Evolutionary conservation across 208 protist genomes (phyloP).

Genomic region (Trichomonas tenax): DNA sequence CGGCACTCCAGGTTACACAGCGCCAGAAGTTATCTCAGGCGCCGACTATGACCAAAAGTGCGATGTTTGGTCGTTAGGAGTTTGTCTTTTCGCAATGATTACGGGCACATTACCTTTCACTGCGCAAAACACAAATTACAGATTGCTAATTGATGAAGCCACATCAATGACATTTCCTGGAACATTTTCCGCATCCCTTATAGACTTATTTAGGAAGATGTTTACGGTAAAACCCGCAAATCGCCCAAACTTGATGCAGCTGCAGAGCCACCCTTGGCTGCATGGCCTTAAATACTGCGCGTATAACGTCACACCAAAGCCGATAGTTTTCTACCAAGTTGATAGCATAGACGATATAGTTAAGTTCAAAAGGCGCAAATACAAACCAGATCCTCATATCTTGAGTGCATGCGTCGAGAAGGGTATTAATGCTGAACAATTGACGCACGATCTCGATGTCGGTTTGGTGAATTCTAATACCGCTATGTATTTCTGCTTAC

Average conservation of each 20-base stretch:
- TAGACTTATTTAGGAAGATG: neutral
- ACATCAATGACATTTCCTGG: neutral
- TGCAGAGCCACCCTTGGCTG: neutral
- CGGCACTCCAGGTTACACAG: neutral
- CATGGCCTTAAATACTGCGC: neutral
- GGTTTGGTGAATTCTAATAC: neutral
- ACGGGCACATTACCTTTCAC: neutral
- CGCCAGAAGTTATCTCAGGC: neutral
- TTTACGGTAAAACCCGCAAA: neutral
- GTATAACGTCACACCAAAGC: neutral
- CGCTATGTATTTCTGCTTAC: neutral
- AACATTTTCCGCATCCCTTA: neutral
- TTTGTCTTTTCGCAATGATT: neutral
- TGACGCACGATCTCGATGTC: neutral
- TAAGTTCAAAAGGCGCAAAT: neutral
- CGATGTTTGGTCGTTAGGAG: conserved; percentile 16
- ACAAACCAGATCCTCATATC: neutral
- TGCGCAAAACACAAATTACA: neutral
- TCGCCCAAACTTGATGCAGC: neutral
- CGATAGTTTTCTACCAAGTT: neutral
- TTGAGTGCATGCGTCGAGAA: neutral
- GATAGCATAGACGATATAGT: neutral
- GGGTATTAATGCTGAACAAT: neutral
- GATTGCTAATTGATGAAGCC: neutral
- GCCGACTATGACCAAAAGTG: neutral